Evolutionary conservation across 257 asterid species (phyloP).

Genomic region (Avicennia marina): DNA sequence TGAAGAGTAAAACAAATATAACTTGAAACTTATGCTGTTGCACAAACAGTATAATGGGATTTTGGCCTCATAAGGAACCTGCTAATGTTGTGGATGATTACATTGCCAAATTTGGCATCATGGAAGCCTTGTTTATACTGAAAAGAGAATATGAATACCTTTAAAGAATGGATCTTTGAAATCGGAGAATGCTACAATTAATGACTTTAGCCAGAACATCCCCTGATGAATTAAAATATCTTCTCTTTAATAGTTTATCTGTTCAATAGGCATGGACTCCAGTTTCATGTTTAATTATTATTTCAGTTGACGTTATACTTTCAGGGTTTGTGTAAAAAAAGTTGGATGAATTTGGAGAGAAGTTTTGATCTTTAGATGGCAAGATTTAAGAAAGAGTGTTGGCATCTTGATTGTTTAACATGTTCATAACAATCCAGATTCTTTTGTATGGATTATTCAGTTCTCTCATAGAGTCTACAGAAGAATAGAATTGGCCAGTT

Average conservation of each 20-base stretch:
- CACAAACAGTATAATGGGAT: constrained; percentile 4
- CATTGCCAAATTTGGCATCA: background rate
- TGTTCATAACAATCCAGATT: background rate
- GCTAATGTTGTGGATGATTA: background rate
- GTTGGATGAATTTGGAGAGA: background rate
- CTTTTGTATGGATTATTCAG: background rate
- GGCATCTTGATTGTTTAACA: background rate
- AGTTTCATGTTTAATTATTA: no score
- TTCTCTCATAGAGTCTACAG: no score
- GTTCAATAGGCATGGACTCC: no score
- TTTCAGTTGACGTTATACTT: background rate
- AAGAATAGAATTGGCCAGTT: background rate
- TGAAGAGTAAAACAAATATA: background rate
- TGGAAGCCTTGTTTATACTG: background rate
- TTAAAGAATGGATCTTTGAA: constrained; percentile 1
- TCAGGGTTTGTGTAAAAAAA: background rate
- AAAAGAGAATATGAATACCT: constrained; percentile 5
- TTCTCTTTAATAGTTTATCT: no score
- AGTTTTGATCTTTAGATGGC: background rate
- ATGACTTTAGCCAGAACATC: no score
- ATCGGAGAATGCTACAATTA: background rate
- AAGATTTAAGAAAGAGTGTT: background rate
- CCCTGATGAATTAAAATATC: no score
- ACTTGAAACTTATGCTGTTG: constrained; percentile 6
- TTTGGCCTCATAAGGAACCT: background rate